Conservation (phyloP, 2,329 filamentous ascomycete species). For the Aspergillus sp. region DNA sequence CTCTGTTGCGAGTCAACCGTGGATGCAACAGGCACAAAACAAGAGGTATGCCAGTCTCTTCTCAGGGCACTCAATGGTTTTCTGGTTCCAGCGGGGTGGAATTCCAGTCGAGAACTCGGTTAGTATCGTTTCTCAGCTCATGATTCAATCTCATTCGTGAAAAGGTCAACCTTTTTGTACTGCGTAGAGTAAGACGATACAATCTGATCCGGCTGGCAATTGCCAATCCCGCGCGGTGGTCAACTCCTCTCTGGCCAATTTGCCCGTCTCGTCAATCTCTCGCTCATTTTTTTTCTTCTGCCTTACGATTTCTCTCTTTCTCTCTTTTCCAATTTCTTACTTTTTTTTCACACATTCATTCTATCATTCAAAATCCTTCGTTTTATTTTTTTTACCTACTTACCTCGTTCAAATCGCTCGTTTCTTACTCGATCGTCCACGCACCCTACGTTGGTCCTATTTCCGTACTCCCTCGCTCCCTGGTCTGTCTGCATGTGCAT, state of each 20-base stretch:
- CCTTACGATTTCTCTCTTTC: neutral
- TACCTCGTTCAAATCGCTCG: neutral
- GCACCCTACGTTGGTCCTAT: neutral
- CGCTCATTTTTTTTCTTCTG: neutral
- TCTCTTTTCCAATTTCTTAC: neutral
- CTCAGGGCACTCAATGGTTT: neutral
- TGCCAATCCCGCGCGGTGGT: neutral
- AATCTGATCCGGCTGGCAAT: neutral
- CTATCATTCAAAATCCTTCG: neutral
- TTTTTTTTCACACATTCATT: neutral
- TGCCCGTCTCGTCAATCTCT: neutral
- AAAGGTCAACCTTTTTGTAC: too few relatives aligned
- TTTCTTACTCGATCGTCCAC: neutral
- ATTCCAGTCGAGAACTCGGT: neutral
- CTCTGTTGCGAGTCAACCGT: neutral
- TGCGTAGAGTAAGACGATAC: too few relatives aligned
- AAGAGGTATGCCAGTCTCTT: neutral
- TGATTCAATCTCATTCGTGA: too few relatives aligned
- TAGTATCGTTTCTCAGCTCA: too few relatives aligned
- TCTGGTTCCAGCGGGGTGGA: neutral
- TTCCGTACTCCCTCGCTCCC: neutral
- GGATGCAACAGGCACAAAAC: neutral
- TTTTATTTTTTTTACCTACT: neutral
- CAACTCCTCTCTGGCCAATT: neutral
- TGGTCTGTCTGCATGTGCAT: slow-evolving; percentile 3